Base-by-base conservation (phyloP, 225 moss, liverwort and hornwort genomes). In the Asterella californica region DNA sequence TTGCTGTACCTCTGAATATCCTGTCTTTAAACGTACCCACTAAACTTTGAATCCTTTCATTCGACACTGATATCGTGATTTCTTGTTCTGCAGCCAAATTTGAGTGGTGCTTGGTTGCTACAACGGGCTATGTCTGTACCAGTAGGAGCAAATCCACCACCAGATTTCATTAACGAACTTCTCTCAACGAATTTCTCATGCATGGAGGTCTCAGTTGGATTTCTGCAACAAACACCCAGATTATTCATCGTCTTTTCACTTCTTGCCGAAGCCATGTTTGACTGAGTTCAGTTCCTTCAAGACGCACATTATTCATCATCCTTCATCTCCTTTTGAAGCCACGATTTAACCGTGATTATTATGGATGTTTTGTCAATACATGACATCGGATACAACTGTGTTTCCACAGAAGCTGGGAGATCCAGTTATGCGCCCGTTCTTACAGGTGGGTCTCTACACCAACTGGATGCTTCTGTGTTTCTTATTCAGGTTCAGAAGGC, bases 101-200 rank as follows among this genome's bases (percentile, higher is more conserved):
- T 99, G 85, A 99, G 99, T 57, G 95, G 90, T 78, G 92, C 93
- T 21, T 99, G 99, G 99, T 90, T 99, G 79, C 85, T 95, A 61
- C 99, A 99, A 78, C 87, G 92, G 81, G 93, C 95, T 19, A 95
- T 99, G 99, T 95, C 99, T 50, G 99, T 95, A 61, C 90, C 88
- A 49, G 49, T 88, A 30, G 93, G 91, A 71, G 88, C 88, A 59
- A 85, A 88, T 61, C 89, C 93, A 71, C 83, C 90, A 18, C 89
- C 95, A 36, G 84, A 91, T 36, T 99, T 99, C 69, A 94, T 99
- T 61, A 99, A 99, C 79, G 84, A 92, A 15, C 83, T 99, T 80
- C 93, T 99, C 37, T 90, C 99, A 70, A 83, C 86, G 72, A 99
- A 99, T 84, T 99, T 99, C 62, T 73, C 81, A 81, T 91, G 91